Base-by-base conservation (phyloP, 2,329 filamentous ascomycete species). In the Hymenoscyphus scutula region DNA sequence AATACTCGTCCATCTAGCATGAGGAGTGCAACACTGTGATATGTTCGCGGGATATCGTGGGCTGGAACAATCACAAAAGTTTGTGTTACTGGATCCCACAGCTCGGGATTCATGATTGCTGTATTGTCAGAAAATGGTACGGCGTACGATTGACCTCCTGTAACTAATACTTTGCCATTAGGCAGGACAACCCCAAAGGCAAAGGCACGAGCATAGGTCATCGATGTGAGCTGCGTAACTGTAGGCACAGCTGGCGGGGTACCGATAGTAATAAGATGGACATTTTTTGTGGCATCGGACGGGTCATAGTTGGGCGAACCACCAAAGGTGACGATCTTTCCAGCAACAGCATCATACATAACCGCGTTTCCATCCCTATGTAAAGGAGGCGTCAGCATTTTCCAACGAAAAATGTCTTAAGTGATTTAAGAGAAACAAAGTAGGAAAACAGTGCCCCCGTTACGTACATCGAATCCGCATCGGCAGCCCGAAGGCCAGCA, bases 311-410 rank as follows among this genome's bases (percentile, higher is more conserved):
- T 73, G 0, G 77, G 73, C 0, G 79, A 72, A 8, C 83, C 84
- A 10, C 84, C 84, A 15, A 78, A 73, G 0, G 81, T 79, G 1
- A 86, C 74, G 34, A 86, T 85, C 70, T 84, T 84, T 34, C 84
- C 84, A 1, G 68, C 70, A 0, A 74, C 71, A 53, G 83, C 82
- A 67, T 86, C 83, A 66, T 81, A 86, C 82, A 87, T 85, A 64
- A 83, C 77, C 5, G 79, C 79, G 56, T 79, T 80, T 13, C 82
- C 84, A 62, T 77, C 80, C n/a, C n/a, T n/a, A n/a, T n/a, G n/a
- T n/a, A n/a, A n/a, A n/a, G n/a, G n/a, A n/a, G n/a, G n/a, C n/a
- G n/a, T n/a, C n/a, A n/a, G n/a, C n/a, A n/a, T n/a, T n/a, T n/a
- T n/a, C n/a, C n/a, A n/a, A n/a, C n/a, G n/a, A n/a, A n/a, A n/a